These are phyloP conservation scores for Cryptosporidium meleagridis DNA, from an alignment of 169 alveolate genomes.

Conservation along the genomic window DNA sequence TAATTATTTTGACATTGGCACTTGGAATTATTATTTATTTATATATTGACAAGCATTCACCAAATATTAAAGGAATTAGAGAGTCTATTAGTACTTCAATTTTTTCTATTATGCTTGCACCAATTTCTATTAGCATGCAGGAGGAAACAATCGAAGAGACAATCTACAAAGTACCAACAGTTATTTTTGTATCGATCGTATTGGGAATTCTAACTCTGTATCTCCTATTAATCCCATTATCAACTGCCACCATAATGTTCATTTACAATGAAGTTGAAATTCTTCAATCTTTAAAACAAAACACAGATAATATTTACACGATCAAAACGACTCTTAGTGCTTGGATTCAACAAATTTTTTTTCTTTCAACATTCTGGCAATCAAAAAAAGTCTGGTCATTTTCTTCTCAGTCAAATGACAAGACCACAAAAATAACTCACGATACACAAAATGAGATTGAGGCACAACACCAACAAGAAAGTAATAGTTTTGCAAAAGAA, in stretches of 20 bases:
- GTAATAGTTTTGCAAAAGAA: neutral
- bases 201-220: constrained; percentile 15
- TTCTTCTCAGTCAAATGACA: neutral
- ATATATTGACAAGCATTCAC: constrained; percentile 29
- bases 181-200: constrained; percentile 22
- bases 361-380: constrained; percentile 72
- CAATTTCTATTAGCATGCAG: neutral
- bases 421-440: neutral
- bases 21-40: constrained; percentile 39
- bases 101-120: constrained; percentile 37
- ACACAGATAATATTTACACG: constrained; percentile 59
- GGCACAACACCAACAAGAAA: neutral
- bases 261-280: constrained; percentile 62
- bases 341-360: constrained; percentile 69
- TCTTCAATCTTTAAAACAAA: constrained; percentile 52
- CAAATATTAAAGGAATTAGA: constrained; percentile 16
- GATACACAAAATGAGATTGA: constrained; percentile 43
- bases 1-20: constrained; percentile 29
- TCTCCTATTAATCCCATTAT: constrained; percentile 35
- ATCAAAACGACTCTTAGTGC: constrained; percentile 49
- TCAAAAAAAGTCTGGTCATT: constrained; percentile 17
- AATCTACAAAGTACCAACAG: neutral
- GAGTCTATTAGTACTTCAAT: constrained; percentile 28
- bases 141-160: neutral
- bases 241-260: constrained; percentile 68